These are phyloP conservation scores for Planoprotostelium fungivorum DNA, from an alignment of 78 protist species.

Conservation along the genomic window DNA sequence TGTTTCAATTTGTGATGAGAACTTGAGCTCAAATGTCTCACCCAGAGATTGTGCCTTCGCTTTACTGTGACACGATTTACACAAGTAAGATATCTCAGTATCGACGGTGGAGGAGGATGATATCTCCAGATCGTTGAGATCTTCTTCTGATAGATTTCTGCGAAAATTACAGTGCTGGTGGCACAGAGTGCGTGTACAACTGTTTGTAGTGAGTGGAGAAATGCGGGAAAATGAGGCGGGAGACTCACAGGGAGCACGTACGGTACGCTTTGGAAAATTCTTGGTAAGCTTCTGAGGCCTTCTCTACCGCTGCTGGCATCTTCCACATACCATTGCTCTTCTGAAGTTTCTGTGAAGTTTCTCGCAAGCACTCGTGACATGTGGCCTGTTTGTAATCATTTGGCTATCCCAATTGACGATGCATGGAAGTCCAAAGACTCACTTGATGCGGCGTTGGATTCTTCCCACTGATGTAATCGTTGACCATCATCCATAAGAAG, in stretches of 20 bases:
- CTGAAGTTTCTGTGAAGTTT: too few relatives aligned
- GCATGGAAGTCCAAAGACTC: neutral
- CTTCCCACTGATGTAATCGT: neutral
- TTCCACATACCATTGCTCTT: too few relatives aligned
- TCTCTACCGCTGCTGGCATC: neutral
- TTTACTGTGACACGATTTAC: neutral
- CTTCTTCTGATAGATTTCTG: neutral
- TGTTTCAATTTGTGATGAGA: neutral
- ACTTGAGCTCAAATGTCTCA: neutral
- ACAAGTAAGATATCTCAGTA: neutral
- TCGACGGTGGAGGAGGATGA: neutral
- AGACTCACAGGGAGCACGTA: neutral
- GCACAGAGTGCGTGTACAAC: neutral
- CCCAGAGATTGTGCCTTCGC: neutral
- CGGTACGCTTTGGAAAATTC: neutral
- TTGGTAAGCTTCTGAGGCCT: neutral
- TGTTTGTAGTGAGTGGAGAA: neutral
- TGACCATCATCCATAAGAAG: neutral
- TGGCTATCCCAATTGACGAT: neutral
- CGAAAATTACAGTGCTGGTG: neutral
- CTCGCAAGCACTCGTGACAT: neutral
- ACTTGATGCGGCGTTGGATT: neutral
- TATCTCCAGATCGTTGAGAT: neutral
- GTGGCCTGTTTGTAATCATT: neutral
- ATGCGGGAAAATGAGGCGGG: neutral